Conservation (phyloP, 768 basidiomycete species). For the Pulveroboletus sp. region DNA sequence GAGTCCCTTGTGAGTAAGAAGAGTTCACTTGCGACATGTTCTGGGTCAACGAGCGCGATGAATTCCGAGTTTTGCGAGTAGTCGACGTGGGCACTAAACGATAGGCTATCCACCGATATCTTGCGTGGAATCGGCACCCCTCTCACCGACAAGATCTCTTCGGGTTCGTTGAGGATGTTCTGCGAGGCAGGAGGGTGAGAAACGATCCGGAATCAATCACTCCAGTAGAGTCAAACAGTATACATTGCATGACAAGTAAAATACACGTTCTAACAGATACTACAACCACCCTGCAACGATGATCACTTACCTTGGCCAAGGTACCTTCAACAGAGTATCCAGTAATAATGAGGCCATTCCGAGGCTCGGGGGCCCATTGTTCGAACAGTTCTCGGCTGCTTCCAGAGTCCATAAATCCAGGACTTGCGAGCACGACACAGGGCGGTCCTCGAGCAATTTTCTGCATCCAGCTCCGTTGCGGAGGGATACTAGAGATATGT, state of each 20-base stretch:
- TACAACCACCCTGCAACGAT: not conserved
- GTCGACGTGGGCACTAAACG: slow-evolving; percentile 96
- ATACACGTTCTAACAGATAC: slow-evolving; percentile 16
- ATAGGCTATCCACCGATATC: slow-evolving; percentile 90
- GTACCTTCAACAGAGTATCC: slow-evolving; percentile 98
- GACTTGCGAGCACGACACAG: slow-evolving; percentile 92
- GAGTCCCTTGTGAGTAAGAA: not conserved
- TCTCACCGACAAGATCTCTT: slow-evolving; percentile 76
- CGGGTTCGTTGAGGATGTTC: slow-evolving; percentile 92
- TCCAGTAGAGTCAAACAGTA: not conserved
- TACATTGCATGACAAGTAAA: slow-evolving; percentile 11
- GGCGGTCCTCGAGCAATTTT: slow-evolving; percentile 90
- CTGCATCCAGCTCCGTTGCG: slow-evolving; percentile 76
- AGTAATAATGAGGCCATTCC: slow-evolving; percentile 92
- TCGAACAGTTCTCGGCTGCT: slow-evolving; percentile 91
- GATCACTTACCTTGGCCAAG: slow-evolving; percentile 84
- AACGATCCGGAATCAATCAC: slow-evolving; percentile 3
- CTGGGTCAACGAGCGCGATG: slow-evolving; percentile 87
- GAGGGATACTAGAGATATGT: slow-evolving; percentile 76
- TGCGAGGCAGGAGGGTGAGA: slow-evolving; percentile 32
- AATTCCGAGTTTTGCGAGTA: slow-evolving; percentile 95
- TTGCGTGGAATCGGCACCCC: slow-evolving; percentile 79
- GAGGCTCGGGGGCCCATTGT: slow-evolving; percentile 90
- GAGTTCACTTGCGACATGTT: slow-evolving; percentile 69
- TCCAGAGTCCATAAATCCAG: slow-evolving; percentile 89